Percentiles rank a stretch among this genome's conserved stretches.
These are phyloP conservation scores for Omphalea diandra DNA, from an alignment of 441 rosid species.

Conservation along the genomic window DNA sequence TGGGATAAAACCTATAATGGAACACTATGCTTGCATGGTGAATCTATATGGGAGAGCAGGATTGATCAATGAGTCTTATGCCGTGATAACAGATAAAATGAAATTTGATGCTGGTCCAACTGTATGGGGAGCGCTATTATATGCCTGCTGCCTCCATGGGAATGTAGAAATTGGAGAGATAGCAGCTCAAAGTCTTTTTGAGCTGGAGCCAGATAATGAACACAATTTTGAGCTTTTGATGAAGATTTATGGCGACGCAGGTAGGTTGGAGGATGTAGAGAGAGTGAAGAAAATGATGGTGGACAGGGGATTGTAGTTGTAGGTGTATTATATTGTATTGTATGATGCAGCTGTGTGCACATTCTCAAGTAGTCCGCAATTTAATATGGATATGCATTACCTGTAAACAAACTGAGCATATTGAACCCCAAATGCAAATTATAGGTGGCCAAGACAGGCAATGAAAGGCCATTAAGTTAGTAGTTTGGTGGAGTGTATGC, in stretches of 20 bases:
- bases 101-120: constrained; percentile 70
- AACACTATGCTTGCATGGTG: constrained; percentile 85
- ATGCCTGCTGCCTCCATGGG: constrained; percentile 66
- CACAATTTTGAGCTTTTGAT: constrained; percentile 76
- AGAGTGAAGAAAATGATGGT: constrained; percentile 63
- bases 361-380: background rate
- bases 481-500: too few relatives aligned
- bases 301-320: constrained; percentile 60
- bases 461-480: too few relatives aligned
- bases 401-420: too few relatives aligned
- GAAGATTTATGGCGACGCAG: constrained; percentile 53
- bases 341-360: background rate
- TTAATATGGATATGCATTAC: background rate
- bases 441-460: too few relatives aligned
- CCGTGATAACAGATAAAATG: constrained; percentile 54
- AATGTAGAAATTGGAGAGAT: constrained; percentile 62
- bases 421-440: too few relatives aligned
- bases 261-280: constrained; percentile 56
- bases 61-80: constrained; percentile 60
- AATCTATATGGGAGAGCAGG: constrained; percentile 84
- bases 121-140: constrained; percentile 89
- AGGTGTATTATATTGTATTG: too few relatives aligned
- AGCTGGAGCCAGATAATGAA: constrained; percentile 86
- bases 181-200: constrained; percentile 75
- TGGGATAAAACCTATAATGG: constrained; percentile 48